A percentile compares a stretch with the other conserved stretches of the same genome.
phyloP scores from a whole-genome alignment of 176 grass and related monocot genomes.

The Eleusine coracana region DNA sequence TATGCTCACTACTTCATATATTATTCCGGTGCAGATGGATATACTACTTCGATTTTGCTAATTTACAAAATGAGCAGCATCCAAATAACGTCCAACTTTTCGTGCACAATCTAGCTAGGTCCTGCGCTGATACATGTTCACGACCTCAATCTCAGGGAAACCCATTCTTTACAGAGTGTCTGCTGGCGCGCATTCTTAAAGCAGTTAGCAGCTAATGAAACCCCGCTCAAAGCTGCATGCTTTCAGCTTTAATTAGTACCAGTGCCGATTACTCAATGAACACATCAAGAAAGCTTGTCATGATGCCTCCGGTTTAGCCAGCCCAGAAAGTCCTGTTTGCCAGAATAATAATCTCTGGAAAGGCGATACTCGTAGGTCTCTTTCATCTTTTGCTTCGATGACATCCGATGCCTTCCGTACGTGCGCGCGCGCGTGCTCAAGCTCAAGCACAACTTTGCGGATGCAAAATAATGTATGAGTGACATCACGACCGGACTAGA shows the following conservation, averaged over 20 bases:
- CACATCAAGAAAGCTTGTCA: constrained; percentile 40
- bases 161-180: constrained; percentile 46
- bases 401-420: constrained; percentile 39
- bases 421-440: constrained; percentile 16
- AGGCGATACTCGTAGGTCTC: constrained; percentile 27
- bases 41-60: neutral
- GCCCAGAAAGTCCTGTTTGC: neutral
- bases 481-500: constrained; percentile 2
- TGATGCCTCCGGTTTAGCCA: constrained; percentile 27
- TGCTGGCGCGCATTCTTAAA: constrained; percentile 36
- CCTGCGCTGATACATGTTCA: constrained; percentile 13
- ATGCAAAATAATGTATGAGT: neutral
- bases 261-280: neutral
- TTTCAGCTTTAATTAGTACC: neutral
- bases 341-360: constrained; percentile 8
- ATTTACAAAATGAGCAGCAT: constrained; percentile 4
- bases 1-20: neutral
- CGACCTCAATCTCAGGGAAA: constrained; percentile 32
- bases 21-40: neutral
- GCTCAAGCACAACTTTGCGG: neutral
- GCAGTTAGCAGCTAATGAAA: neutral
- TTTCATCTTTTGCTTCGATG: neutral
- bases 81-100: neutral
- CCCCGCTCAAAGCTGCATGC: neutral
- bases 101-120: neutral